Evolutionary conservation across 768 basidiomycete genomes (phyloP), one percentile per base, ranked within the genome.

Genomic region (Leucosporidium yakuticum): DNA sequence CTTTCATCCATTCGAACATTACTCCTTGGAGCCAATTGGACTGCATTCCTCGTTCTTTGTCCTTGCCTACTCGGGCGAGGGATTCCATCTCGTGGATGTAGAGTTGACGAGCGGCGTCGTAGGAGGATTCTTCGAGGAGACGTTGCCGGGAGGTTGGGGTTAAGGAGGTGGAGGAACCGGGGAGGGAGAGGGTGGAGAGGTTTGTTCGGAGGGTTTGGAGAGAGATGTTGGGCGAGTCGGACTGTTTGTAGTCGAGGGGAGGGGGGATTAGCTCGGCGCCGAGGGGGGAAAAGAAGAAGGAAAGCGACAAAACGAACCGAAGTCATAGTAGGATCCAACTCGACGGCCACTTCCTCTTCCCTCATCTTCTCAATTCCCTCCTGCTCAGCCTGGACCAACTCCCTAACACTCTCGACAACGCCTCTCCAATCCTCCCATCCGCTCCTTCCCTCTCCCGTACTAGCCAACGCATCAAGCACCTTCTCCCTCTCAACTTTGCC

Each of bases 1-100:
- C 82, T 23, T 78, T 74, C 74, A 91, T 88, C 91, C 91, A 95
- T 11, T 84, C 80, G 87, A 88, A 91, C 89, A 95, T 90, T 88
- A 88, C 88, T 50, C 79, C 77, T 71, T 86, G 85, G 31, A 94
- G 79, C 70, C 21, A 80, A 79, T 34, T 80, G 78, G 54, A 80
- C 81, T 62, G 85, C 31, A 74, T 58, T 14, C 69, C 69, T 17
- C 65, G 51, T 20, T 73, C 73, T 25, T 78, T 79, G 67, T 80
- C 81, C 32, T 82, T 29, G 20, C 87, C 87, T 48, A 74, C 68
- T 34, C 83, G 80, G 8, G 84, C 81, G 61, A 91, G 83, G 1
- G 82, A 60, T 65, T 86, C 82, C 14, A 83, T 79, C 74, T 90
- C 85, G 64, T 86, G 84, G 76, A 84, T 82, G 68, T 89, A 81